Conservation (phyloP, 2,329 filamentous ascomycete species). For the Verruconis gallopava region DNA sequence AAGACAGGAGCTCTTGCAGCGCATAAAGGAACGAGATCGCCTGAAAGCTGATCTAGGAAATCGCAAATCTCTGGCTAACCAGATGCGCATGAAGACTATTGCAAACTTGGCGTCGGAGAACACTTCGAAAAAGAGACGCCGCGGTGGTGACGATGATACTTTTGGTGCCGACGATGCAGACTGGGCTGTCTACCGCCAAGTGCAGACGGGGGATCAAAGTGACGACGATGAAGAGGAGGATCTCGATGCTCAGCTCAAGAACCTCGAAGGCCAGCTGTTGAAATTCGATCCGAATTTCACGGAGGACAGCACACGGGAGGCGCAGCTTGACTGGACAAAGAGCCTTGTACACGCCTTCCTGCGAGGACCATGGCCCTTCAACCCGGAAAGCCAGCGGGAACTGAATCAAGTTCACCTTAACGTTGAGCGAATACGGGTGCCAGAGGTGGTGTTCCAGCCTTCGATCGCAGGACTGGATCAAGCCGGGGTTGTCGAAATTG, state of each 20-base stretch:
- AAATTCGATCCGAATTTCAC: constrained; percentile 79
- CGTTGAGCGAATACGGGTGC: constrained; percentile 87
- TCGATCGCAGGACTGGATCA: constrained; percentile 87
- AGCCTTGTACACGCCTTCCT: constrained; percentile 80
- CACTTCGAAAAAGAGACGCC: constrained; percentile 67
- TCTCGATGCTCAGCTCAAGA: constrained; percentile 57
- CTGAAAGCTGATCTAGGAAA: constrained; percentile 92
- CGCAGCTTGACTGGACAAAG: constrained; percentile 91
- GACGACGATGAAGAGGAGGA: constrained; percentile 93
- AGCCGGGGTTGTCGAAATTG: constrained; percentile 84
- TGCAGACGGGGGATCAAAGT: constrained; percentile 66
- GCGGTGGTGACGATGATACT: constrained; percentile 83
- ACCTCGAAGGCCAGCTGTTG: constrained; percentile 72
- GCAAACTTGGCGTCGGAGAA: constrained; percentile 89
- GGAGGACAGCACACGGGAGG: constrained; percentile 82
- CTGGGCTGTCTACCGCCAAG: constrained; percentile 92
- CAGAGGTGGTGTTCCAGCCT: constrained; percentile 86
- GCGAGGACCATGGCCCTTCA: constrained; percentile 76
- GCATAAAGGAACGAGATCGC: constrained; percentile 85
- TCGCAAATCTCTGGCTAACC: constrained; percentile 87
- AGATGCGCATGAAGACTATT: constrained; percentile 97
- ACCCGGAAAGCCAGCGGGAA: constrained; percentile 66
- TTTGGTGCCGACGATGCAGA: constrained; percentile 97
- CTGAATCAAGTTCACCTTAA: constrained; percentile 87
- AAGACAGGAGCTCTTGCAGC: constrained; percentile 55